Base-by-base conservation (phyloP, 805 yeast species). In the Starmerella floricola region DNA sequence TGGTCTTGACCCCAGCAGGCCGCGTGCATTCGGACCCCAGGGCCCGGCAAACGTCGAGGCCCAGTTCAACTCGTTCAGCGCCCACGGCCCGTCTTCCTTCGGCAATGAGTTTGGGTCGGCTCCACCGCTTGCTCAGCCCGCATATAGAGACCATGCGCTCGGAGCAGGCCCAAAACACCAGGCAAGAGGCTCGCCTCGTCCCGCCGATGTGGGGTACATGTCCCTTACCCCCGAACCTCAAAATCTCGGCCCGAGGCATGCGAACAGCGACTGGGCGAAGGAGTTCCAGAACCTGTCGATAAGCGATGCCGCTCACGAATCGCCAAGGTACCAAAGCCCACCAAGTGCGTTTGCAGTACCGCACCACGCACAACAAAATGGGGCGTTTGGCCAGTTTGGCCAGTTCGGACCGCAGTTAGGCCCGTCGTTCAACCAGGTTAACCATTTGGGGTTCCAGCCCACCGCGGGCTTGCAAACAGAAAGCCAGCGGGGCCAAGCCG, bases 221-320 rank as follows among this genome's bases (percentile, higher is more conserved):
- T 34, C 40, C 47, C 41, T 32, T 27, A 40, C 41, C 41, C 37
- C 23, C 11, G 10, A 31, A 4, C 19, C 10, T 8, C 19, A 19
- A 6, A 10, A 31, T 3, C 24, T 4, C 26, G 31, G 15, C 5
- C 30, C 20, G 16, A 8, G 15, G 34, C 34, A 31, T 24, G 16
- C 16, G 23, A 17, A 30, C 24, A 31, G 20, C 15, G 37, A 44
- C 31, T 44, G 48, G 48, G 34, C 36, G 11, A 12, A 30, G 23
- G 42, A 44, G 40, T 44, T 44, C 38, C 40, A 38, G 43, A 19
- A 27, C n/a, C 21, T 28, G 29, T 19, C 40, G 28, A 8, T 19
- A 16, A 28, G n/a, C 15, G 30, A 29, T n/a, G 24, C 40, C 31
- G 2, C 13, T 21, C 23, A 26, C 26, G 18, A 23, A n/a, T n/a